Percentiles rank a stretch among this genome's conserved stretches.
Conservation (phyloP, 2,329 filamentous ascomycete species). For the Fusarium phyllophilum region DNA sequence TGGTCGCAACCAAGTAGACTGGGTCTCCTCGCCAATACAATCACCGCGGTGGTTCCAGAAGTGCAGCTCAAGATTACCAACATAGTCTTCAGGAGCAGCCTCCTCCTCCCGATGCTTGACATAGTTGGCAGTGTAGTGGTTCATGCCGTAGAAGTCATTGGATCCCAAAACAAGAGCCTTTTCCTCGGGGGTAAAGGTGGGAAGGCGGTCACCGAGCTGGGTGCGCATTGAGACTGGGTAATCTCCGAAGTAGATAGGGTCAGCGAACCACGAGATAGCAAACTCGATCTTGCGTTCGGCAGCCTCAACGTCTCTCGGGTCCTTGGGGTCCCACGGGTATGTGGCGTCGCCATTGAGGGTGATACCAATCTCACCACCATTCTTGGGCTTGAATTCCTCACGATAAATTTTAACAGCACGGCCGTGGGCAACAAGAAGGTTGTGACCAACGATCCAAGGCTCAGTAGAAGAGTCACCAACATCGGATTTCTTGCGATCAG, state of each 20-base stretch:
- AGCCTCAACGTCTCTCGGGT: slow-evolving; percentile 79
- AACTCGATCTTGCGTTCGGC: slow-evolving; percentile 87
- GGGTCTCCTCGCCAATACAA: slow-evolving; percentile 82
- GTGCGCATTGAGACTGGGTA: slow-evolving; percentile 86
- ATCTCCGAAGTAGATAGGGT: slow-evolving; percentile 85
- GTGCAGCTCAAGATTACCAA: slow-evolving; percentile 79
- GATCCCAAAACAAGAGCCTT: slow-evolving; percentile 79
- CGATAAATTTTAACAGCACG: slow-evolving; percentile 84
- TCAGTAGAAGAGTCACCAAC: slow-evolving; percentile 80
- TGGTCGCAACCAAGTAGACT: slow-evolving; percentile 83
- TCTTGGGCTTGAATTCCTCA: slow-evolving; percentile 78
- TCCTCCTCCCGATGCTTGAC: slow-evolving; percentile 75
- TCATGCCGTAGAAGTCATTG: slow-evolving; percentile 96
- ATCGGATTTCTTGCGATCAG: slow-evolving; percentile 75
- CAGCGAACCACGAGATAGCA: slow-evolving; percentile 87
- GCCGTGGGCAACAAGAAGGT: slow-evolving; percentile 81
- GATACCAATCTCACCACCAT: slow-evolving; percentile 84
- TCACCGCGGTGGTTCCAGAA: slow-evolving; percentile 77
- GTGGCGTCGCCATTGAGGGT: slow-evolving; percentile 87
- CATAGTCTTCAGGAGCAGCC: slow-evolving; percentile 72
- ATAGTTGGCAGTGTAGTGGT: slow-evolving; percentile 92
- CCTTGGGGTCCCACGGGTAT: slow-evolving; percentile 83
- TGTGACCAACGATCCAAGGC: slow-evolving; percentile 86
- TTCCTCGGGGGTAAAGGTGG: slow-evolving; percentile 78
- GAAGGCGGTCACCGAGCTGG: slow-evolving; percentile 82